Percentiles rank a stretch among this genome's conserved stretches.
Conservation (phyloP, 192 early-diverging fungal species). For the Backusella sp. region DNA sequence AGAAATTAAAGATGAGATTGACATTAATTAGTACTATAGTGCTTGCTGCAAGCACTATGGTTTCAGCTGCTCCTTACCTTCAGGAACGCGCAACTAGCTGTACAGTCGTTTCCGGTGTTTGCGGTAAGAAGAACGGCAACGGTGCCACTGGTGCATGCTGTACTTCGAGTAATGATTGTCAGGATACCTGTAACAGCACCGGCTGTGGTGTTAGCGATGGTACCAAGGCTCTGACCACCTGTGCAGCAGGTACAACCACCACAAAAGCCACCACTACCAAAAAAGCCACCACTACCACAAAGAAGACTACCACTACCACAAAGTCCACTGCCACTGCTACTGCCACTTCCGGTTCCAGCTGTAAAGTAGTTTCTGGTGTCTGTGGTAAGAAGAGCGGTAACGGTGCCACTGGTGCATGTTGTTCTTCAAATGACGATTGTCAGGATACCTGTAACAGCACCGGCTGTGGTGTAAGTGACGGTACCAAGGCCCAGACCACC, state of each 20-base stretch:
- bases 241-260: background rate
- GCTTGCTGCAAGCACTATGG: background rate
- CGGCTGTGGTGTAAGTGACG: background rate
- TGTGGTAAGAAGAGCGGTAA: background rate
- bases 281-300: background rate
- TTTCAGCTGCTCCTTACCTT: background rate
- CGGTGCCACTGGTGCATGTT: background rate
- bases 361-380: conserved; percentile 2
- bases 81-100: background rate
- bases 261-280: background rate
- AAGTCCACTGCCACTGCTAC: background rate
- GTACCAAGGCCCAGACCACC: background rate
- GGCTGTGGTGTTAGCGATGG: background rate
- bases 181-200: background rate
- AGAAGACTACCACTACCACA: background rate
- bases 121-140: background rate
- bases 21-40: conserved; percentile 1
- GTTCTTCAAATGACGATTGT: background rate
- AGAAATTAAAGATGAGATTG: conserved; percentile 2
- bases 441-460: background rate
- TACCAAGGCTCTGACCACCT: background rate
- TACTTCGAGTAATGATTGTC: background rate
- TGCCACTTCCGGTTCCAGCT: background rate
- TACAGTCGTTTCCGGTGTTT: conserved; percentile 3
- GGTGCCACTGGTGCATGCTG: background rate